Base-by-base conservation (phyloP, 257 asterid species). In the Solanum etuberosum region DNA sequence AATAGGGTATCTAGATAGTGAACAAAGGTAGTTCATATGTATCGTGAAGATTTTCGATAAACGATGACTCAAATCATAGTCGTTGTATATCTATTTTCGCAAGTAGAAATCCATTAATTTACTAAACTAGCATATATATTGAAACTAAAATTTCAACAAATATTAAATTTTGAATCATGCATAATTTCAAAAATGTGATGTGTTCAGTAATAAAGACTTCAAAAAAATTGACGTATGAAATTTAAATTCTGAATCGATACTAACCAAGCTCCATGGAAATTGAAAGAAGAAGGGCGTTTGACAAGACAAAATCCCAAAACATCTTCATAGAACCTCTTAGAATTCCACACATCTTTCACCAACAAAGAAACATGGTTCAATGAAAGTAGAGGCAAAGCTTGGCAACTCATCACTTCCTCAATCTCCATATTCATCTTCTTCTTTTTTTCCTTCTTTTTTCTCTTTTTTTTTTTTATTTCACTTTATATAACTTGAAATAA, bases 341-440 rank as follows among this genome's bases (percentile, higher is more conserved):
- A 88, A 61, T 65, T 86, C 86, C 72, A n/a, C 4, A 89, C 90
- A 31, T 87, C 83, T 31, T 86, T 84, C 15, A 89, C 91, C 57
- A 91, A 80, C 76, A 89, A 67, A 5, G 93, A 91, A 8, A 91
- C 89, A 40, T 91, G 93, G 34, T 91, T 91, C 37, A 91, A 72
- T 2, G 91, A 89, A 15, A 91, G 85, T 8, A 91, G 89, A 77
- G 93, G 91, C 51, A 89, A 81, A 18, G 90, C 48, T 86, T 85
- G 57, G 68, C 16, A 77, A 40, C 32, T 23, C 54, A 38, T 74
- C 54, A 74, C 32, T 38, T 74, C 83, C 83, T 38, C 83, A 74
- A 38, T 74, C 54, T 74, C 83, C 83, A 37, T 74, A 5, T 74
- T 74, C 54, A 74, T 74, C 20, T 61, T 57, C 12, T 11, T 32